Percentiles rank a stretch among this genome's conserved stretches.
Evolutionary conservation across 192 early-diverging fungal species (phyloP).

Genomic region (Ambispora gerdemannii): DNA sequence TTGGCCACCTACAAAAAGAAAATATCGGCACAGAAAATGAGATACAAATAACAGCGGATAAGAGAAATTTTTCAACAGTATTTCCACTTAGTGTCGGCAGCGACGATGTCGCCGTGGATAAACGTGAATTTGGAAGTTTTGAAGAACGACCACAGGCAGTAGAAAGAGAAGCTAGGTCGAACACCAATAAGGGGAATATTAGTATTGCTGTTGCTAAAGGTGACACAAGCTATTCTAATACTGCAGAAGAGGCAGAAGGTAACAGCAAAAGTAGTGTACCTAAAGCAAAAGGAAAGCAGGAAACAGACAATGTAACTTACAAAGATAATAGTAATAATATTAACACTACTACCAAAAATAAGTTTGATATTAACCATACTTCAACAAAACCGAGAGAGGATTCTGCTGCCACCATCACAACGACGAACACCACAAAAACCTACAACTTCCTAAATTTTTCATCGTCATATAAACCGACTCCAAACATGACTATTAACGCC

Average conservation of each 20-base stretch:
- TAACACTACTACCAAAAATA: not conserved
- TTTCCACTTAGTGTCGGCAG: no score
- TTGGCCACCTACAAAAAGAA: conserved; percentile 9
- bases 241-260: not conserved
- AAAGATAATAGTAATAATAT: not conserved
- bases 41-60: not conserved
- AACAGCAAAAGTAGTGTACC: not conserved
- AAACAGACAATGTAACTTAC: not conserved
- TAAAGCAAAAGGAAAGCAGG: not conserved
- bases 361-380: not conserved
- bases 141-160: no score
- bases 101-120: no score
- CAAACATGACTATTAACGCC: not conserved
- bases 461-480: not conserved
- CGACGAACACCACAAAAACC: not conserved
- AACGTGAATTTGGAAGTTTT: no score
- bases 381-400: not conserved
- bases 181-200: not conserved
- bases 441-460: no score
- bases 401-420: not conserved
- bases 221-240: conserved; percentile 4
- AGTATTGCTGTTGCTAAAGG: conserved; percentile 10
- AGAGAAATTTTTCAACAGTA: no score
- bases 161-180: not conserved
- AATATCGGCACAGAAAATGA: conserved; percentile 11